Conservation (phyloP, 2,329 filamentous ascomycete species). For the Aspergillus pseudoglaucus region DNA sequence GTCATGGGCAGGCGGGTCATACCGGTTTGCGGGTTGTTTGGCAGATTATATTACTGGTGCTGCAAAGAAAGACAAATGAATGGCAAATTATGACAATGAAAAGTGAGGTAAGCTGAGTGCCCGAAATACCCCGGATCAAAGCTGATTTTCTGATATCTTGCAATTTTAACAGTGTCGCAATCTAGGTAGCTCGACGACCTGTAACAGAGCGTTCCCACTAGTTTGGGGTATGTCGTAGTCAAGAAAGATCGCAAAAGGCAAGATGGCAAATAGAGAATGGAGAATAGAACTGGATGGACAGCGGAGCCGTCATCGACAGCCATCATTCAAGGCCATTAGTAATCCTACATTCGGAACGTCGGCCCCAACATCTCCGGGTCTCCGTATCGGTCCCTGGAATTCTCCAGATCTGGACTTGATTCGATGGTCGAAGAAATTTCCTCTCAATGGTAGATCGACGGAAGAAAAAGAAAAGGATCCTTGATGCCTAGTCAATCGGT, state of each 20-base stretch:
- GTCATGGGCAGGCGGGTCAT: neutral
- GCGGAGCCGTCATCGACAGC: neutral
- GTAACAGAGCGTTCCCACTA: no score
- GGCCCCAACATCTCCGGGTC: neutral
- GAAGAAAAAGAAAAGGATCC: no score
- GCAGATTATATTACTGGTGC: neutral
- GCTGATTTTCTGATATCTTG: no score
- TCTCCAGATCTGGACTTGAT: neutral
- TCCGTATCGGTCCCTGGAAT: neutral
- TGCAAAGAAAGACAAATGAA: neutral
- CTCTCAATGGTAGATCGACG: neutral
- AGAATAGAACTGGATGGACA: neutral
- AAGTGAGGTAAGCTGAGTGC: no score
- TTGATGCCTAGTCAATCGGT: no score
- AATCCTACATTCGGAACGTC: neutral
- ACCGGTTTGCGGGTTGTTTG: neutral
- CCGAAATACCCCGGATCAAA: no score
- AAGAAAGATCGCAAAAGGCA: neutral
- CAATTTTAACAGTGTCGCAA: no score
- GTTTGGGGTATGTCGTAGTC: neutral
- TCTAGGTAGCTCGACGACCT: no score
- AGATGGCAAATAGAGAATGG: neutral
- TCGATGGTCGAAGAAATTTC: neutral
- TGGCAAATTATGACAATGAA: neutral
- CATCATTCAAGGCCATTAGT: neutral